phyloP scores from a whole-genome alignment of 495 filamentous ascomycete species.

The Sordaria brevicollis region DNA sequence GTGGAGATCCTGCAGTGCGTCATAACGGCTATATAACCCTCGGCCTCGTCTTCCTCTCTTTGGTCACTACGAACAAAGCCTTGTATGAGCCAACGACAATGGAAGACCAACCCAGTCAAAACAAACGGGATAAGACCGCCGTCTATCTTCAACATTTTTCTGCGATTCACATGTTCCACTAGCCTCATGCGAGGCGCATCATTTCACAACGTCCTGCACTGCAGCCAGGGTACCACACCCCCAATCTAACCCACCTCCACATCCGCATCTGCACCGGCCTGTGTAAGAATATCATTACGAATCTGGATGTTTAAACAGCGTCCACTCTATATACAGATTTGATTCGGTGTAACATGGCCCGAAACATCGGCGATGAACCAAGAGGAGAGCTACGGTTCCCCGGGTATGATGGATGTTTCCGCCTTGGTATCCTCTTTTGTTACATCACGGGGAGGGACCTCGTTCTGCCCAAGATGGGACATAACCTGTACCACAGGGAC shows the following conservation, averaged over 20 bases:
- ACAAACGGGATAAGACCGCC: not conserved
- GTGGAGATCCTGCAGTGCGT: not conserved
- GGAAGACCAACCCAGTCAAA: not conserved
- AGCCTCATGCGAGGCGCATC: not conserved
- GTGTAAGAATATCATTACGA: not conserved
- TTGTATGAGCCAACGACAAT: not conserved
- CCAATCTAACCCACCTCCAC: not conserved
- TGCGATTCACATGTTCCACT: not conserved
- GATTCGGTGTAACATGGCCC: not conserved
- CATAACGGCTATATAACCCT: not conserved
- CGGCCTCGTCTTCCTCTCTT: not conserved
- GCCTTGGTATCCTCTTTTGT: not conserved
- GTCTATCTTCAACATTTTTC: not conserved
- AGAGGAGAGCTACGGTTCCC: not conserved
- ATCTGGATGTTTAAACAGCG: not conserved
- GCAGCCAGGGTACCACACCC: not conserved
- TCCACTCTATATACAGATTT: not conserved
- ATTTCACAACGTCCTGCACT: not conserved
- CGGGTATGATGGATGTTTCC: not conserved
- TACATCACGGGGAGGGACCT: not conserved
- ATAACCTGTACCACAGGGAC: not conserved
- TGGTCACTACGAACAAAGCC: not conserved
- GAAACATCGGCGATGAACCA: not conserved
- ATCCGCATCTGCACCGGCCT: not conserved
- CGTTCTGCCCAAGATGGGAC: not conserved